These are phyloP conservation scores for Sarocladium brachiariae DNA, from an alignment of 2,329 filamentous ascomycete species.

Conservation along the genomic window DNA sequence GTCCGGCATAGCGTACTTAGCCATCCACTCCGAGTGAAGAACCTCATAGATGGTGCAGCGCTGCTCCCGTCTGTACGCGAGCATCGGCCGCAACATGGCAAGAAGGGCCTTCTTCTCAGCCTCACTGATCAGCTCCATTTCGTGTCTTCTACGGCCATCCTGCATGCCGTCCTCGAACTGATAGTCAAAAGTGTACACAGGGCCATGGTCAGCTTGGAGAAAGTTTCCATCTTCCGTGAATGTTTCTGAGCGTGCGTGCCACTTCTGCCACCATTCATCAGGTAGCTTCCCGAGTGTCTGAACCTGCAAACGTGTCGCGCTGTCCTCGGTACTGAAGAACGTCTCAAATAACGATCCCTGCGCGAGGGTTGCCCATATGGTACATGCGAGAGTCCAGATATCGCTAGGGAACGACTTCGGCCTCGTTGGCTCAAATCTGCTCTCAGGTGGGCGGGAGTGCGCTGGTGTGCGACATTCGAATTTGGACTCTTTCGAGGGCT, in stretches of 20 bases:
- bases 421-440: constrained; percentile 23
- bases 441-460: constrained; percentile 24
- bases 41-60: constrained; percentile 1
- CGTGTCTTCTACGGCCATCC: neutral
- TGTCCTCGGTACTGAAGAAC: constrained; percentile 8
- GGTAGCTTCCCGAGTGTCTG: constrained; percentile 15
- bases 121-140: constrained; percentile 3
- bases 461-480: constrained; percentile 23
- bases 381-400: constrained; percentile 31
- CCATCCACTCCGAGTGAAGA: neutral
- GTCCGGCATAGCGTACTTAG: too few relatives aligned
- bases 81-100: constrained; percentile 10
- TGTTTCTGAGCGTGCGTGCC: constrained; percentile 9
- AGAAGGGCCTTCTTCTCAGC: constrained; percentile 9
- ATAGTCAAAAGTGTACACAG: neutral
- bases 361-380: constrained; percentile 28
- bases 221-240: neutral
- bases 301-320: constrained; percentile 12
- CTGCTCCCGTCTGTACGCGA: constrained; percentile 9
- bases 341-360: constrained; percentile 13
- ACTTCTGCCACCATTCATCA: constrained; percentile 14
- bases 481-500: constrained; percentile 10
- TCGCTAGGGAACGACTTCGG: constrained; percentile 28
- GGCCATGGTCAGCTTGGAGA: neutral
- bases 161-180: constrained; percentile 7